Base-by-base conservation (phyloP, 1,284 basidiomycete genomes). In the Thelephora terrestris region DNA sequence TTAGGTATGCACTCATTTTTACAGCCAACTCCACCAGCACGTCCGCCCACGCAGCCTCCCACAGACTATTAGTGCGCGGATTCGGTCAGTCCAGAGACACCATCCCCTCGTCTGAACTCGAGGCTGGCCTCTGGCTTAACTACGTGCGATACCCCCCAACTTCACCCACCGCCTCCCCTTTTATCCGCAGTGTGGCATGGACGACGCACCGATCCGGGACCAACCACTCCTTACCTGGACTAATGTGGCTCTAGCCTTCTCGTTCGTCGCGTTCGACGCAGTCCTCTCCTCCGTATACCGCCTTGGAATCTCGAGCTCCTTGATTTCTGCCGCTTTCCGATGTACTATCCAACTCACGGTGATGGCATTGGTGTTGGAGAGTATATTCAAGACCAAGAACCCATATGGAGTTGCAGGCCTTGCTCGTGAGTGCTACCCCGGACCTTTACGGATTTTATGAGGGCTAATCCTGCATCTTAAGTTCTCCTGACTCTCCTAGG, bases 341-440 rank as follows among this genome's bases (percentile, higher is more conserved):
- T 93, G 90, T 60, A 68, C 88, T 17, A 62, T 83, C 12, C 90
- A 93, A 66, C 76, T 93, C 24, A 76, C 76, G 14, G 61, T 88
- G 10, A 83, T 91, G 54, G 84, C 78, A 0, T 65, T 80, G 23
- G 60, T 91, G 2, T 65, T 92, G 29, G 78, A 85, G 54, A 73
- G 73, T 34, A 83, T 91, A 2, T 91, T 92, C 56, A 79, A 81
- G 52, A 77, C 81, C 3, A 70, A 85, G 42, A 81, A 82, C 56
- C 74, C 81, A 5, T 88, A 78, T 77, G 79, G 76, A 5, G 85
- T 91, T 1, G 77, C 76, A 3, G 79, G 75, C 1, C 86, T 91
- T 47, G 79, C 78, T 16, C 69, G 84, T 85, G 61, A 61, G 81
- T 73, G 23, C 17, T 7, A 39, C 16, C 16, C 23, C 29, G 21